Percentiles rank a stretch among this genome's conserved stretches.
Conservation (phyloP, 306 rosid species). For the Ceratonia siliqua region DNA sequence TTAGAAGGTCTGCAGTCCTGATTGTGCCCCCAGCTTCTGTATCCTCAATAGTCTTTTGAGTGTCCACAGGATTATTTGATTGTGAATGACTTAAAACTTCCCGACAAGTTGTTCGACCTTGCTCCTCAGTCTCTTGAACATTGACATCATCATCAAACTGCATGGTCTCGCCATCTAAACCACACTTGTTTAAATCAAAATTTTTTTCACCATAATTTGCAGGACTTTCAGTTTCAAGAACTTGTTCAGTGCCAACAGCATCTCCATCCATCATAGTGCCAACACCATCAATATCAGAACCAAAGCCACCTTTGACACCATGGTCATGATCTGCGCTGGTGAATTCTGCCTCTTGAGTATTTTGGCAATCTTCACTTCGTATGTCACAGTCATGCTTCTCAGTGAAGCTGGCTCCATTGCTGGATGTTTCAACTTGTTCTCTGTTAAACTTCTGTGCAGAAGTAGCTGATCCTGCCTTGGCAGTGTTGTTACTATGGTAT, state of each 20-base stretch:
- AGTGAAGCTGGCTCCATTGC: slow-evolving; percentile 71
- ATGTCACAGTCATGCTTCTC: slow-evolving; percentile 82
- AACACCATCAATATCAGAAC: slow-evolving; percentile 69
- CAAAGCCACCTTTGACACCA: slow-evolving; percentile 67
- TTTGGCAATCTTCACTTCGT: slow-evolving; percentile 68
- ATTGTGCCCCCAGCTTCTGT: slow-evolving; percentile 61
- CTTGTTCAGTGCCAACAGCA: slow-evolving; percentile 60
- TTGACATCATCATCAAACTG: slow-evolving; percentile 70
- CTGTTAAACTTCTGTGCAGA: slow-evolving; percentile 50
- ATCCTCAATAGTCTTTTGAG: slow-evolving; percentile 56
- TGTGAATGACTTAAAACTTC: slow-evolving; percentile 48
- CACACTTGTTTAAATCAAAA: slow-evolving; percentile 55
- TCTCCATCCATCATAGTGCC: slow-evolving; percentile 65
- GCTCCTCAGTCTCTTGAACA: slow-evolving; percentile 64
- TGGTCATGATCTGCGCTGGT: slow-evolving; percentile 64
- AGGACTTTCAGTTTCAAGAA: slow-evolving; percentile 80
- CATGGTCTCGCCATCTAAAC: slow-evolving; percentile 67
- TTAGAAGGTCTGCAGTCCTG: slow-evolving; percentile 75
- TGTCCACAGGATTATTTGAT: slow-evolving; percentile 50
- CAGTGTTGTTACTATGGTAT: slow-evolving; percentile 42
- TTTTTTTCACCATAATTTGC: slow-evolving; percentile 49
- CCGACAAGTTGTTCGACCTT: slow-evolving; percentile 41
- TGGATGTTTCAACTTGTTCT: slow-evolving; percentile 60
- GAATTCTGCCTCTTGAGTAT: slow-evolving; percentile 82
- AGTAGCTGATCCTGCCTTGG: slow-evolving; percentile 53